Evolutionary conservation across 805 yeast species (phyloP).

Genomic region (Candida insectorum): DNA sequence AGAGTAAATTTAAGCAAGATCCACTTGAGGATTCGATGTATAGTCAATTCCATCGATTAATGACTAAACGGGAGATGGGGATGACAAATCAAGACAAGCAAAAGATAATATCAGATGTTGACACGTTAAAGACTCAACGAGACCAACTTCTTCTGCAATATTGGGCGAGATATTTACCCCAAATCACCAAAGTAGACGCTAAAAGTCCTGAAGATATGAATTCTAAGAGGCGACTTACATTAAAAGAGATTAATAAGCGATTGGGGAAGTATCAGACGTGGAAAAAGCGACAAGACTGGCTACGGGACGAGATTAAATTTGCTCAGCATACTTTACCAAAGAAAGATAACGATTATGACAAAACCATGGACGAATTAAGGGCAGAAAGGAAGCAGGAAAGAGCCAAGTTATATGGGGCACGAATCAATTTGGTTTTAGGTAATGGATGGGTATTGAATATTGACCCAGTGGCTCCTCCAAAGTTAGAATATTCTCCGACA

Average conservation of each 20-base stretch:
- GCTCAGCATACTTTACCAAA: slow-evolving; percentile 1
- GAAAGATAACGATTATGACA: background rate
- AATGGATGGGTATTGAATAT: slow-evolving; percentile 36
- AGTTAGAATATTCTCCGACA: slow-evolving; percentile 5
- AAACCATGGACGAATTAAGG: slow-evolving; percentile 22
- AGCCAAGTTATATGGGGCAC: slow-evolving; percentile 29
- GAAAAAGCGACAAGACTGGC: slow-evolving; percentile 29
- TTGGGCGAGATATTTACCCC: slow-evolving; percentile 46
- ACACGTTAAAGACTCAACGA: slow-evolving; percentile 45
- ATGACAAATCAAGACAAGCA: slow-evolving; percentile 55
- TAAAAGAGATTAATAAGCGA: slow-evolving; percentile 41
- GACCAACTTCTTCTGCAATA: slow-evolving; percentile 37
- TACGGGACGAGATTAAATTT: slow-evolving; percentile 22
- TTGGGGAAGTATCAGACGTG: slow-evolving; percentile 35
- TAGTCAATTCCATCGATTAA: slow-evolving; percentile 49
- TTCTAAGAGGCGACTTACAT: slow-evolving; percentile 50
- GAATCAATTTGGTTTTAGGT: slow-evolving; percentile 31
- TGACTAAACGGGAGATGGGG: slow-evolving; percentile 63
- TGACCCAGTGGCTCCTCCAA: slow-evolving; percentile 35
- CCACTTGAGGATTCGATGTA: slow-evolving; percentile 47
- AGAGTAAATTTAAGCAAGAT: slow-evolving; percentile 17
- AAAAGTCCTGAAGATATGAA: slow-evolving; percentile 49
- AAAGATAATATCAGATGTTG: slow-evolving; percentile 54
- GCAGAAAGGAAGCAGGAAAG: slow-evolving; percentile 21
- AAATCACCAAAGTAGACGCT: slow-evolving; percentile 48